A percentile compares a stretch with the other conserved stretches of the same genome.
Conservation (phyloP, 306 rosid genomes). For the Canavalia ensiformis region DNA sequence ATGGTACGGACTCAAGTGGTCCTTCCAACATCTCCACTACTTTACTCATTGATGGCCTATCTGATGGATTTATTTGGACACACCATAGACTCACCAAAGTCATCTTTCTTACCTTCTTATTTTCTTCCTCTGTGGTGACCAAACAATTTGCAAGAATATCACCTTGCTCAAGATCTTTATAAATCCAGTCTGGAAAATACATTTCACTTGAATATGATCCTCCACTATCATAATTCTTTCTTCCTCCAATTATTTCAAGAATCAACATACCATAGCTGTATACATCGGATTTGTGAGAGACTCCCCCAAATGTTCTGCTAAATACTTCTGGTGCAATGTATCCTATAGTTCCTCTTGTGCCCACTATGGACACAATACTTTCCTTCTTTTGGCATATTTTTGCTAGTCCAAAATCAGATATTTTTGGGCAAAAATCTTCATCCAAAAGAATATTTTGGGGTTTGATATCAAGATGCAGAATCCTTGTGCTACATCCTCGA, state of each 20-base stretch:
- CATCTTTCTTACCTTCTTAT: constrained; percentile 48
- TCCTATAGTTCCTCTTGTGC: constrained; percentile 53
- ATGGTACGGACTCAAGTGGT: constrained; percentile 11
- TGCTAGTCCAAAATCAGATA: constrained; percentile 56
- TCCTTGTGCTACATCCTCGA: constrained; percentile 50
- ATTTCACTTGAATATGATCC: constrained; percentile 39
- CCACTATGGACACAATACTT: constrained; percentile 44
- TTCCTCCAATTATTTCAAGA: constrained; percentile 54
- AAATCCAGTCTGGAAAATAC: constrained; percentile 48
- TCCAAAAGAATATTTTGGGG: constrained; percentile 49
- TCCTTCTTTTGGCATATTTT: constrained; percentile 51
- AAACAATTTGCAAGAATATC: not conserved
- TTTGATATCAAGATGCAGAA: constrained; percentile 58
- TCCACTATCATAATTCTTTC: constrained; percentile 30
- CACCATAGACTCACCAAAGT: constrained; percentile 54
- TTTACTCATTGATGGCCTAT: constrained; percentile 55
- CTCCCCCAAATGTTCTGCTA: constrained; percentile 35
- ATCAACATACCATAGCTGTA: constrained; percentile 59
- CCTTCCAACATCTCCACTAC: constrained; percentile 60
- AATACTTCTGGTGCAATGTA: constrained; percentile 54
- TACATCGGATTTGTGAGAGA: constrained; percentile 53
- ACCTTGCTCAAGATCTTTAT: constrained; percentile 38
- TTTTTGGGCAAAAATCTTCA: constrained; percentile 49
- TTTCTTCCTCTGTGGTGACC: constrained; percentile 32
- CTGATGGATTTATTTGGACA: constrained; percentile 49